Evolutionary conservation across 345 rosid genomes (phyloP), one percentile per base, ranked within the genome.

Genomic region (Gynandropsis gynandra): DNA sequence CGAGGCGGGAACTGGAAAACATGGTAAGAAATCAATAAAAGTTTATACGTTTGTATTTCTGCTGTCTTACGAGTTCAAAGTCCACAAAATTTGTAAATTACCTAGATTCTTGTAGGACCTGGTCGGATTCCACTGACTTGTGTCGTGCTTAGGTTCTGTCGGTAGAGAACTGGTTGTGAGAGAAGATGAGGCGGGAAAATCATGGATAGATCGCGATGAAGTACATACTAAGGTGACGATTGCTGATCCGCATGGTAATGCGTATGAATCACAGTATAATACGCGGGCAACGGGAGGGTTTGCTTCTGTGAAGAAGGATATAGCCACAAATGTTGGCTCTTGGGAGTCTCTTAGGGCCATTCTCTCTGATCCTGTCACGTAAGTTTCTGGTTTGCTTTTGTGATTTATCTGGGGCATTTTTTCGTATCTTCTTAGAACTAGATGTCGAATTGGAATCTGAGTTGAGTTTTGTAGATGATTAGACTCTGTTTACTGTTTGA

Each of bases 321-420:
- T 64, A 51, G 65, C 21, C 64, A 66, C 53, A 41, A 81, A 71
- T 40, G 71, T 76, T 65, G 69, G 74, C 54, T 79, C 87, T 1
- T 80, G 90, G 54, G 95, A 83, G 43, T 75, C 93, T 19, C 65
- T 89, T 52, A 76, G 81, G 67, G 56, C 77, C 52, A 81, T 81
- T 64, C 72, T 85, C 33, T 83, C 95, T 5, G 92, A 88, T 59
- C 87, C 94, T 52, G 72, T 81, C 42, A 76, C 82, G 95, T 89
- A 73, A 89, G 87, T 67, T 16, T 60, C 7, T 0, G 7, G 0
- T 21, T 50, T 33, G 8, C 18, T 36, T 3, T n/a, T 33, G 13
- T 50, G 16, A 36, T 47, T 50, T 9, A n/a, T 5, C 8, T 14
- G 21, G 20, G 16, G 14, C 44, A 42, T 24, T 8, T 50, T 16